Conservation (phyloP, 2,329 filamentous ascomycete genomes). For the Grosmannia penicillata region DNA sequence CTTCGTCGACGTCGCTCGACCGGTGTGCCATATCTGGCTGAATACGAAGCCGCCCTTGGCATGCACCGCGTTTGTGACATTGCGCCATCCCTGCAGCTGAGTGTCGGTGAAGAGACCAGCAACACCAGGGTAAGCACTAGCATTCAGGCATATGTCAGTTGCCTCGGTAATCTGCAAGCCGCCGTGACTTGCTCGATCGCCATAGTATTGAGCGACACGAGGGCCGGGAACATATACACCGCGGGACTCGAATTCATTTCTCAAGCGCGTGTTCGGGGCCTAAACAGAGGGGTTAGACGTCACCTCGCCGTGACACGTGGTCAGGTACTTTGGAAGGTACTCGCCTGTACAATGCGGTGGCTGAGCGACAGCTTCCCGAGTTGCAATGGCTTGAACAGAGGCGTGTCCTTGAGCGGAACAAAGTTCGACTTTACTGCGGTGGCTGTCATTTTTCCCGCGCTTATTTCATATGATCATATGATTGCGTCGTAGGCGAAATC, state of each 20-base stretch:
- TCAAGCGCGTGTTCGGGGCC: constrained; percentile 29
- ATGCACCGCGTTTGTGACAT: constrained; percentile 46
- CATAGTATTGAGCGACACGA: constrained; percentile 26
- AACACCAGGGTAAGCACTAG: constrained; percentile 25
- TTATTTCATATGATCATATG: no score
- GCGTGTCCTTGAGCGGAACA: constrained; percentile 1
- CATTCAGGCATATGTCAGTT: constrained; percentile 26
- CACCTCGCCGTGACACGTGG: no score
- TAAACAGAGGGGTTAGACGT: no score
- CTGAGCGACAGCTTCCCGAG: constrained; percentile 29
- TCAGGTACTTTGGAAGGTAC: no score
- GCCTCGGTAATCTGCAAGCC: constrained; percentile 28
- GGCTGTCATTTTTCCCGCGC: no score
- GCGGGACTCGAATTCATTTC: constrained; percentile 27
- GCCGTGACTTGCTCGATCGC: constrained; percentile 26
- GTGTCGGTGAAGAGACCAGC: constrained; percentile 41
- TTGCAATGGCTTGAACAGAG: constrained; percentile 19
- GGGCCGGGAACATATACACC: constrained; percentile 13
- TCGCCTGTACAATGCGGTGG: constrained; percentile 26
- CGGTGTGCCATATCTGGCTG: constrained; percentile 39
- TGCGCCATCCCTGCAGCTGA: constrained; percentile 43
- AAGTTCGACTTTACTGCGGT: no score
- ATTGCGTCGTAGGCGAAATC: no score
- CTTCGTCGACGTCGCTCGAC: constrained; percentile 21
- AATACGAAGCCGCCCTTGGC: constrained; percentile 44